Percentiles rank a stretch among this genome's conserved stretches.
Conservation (phyloP, 805 yeast genomes). For the Candida awuae region DNA sequence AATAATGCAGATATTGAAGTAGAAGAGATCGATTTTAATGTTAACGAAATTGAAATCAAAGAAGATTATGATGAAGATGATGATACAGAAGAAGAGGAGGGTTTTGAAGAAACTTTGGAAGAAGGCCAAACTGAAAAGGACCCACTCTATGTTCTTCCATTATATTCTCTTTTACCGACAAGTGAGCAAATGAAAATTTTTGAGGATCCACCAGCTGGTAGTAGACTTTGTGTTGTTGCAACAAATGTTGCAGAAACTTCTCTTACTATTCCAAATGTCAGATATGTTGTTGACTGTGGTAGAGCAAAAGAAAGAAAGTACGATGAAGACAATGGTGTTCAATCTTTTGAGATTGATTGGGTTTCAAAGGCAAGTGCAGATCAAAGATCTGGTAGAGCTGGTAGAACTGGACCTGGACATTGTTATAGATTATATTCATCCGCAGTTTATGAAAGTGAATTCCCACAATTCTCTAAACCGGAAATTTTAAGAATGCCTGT, state of each 20-base stretch:
- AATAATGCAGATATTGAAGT: conserved; percentile 68
- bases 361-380: conserved; percentile 91
- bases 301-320: conserved; percentile 82
- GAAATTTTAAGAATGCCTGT: conserved; percentile 94
- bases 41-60: conserved; percentile 30
- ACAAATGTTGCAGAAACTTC: conserved; percentile 98
- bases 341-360: conserved; percentile 88
- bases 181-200: conserved; percentile 92
- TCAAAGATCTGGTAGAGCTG: conserved; percentile 79
- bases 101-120: conserved; percentile 64
- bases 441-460: conserved; percentile 84
- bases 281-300: conserved; percentile 94
- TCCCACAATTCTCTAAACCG: conserved; percentile 74
- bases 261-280: conserved; percentile 88
- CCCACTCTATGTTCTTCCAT: conserved; percentile 84
- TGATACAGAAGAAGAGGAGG: conserved; percentile 50
- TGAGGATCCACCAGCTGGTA: conserved; percentile 73
- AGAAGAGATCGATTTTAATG: conserved; percentile 73
- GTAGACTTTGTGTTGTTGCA: conserved; percentile 86
- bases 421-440: conserved; percentile 89
- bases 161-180: conserved; percentile 90
- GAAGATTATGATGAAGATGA: conserved; percentile 36
- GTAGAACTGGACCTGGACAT: conserved; percentile 97
- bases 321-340: conserved; percentile 81
- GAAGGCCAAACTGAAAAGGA: conserved; percentile 64